Evolutionary conservation across 345 rosid genomes (phyloP).

Genomic region (Toxicodendron radicans): DNA sequence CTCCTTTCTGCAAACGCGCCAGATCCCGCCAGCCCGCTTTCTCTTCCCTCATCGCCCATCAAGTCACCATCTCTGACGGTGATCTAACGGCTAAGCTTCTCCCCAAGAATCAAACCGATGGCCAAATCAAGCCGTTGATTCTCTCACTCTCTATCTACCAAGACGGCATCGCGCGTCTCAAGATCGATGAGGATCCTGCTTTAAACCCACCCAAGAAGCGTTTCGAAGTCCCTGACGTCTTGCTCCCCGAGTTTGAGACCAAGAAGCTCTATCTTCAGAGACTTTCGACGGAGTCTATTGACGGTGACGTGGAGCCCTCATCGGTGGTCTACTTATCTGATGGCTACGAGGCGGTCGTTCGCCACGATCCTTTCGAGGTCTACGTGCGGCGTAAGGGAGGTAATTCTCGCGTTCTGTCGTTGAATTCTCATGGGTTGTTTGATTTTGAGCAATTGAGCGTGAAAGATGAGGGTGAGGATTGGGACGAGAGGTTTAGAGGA

Average conservation of each 20-base stretch:
- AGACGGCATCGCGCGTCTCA: slow-evolving; percentile 70
- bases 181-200: slow-evolving; percentile 77
- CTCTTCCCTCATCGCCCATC: slow-evolving; percentile 46
- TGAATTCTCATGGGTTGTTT: slow-evolving; percentile 80
- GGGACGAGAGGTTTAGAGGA: slow-evolving; percentile 84
- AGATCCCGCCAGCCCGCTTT: slow-evolving; percentile 73
- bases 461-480: slow-evolving; percentile 72
- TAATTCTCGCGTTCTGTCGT: slow-evolving; percentile 54
- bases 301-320: slow-evolving; percentile 50
- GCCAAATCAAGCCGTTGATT: slow-evolving; percentile 55
- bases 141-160: slow-evolving; percentile 70
- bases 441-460: slow-evolving; percentile 84
- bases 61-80: slow-evolving; percentile 69
- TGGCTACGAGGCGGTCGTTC: slow-evolving; percentile 73
- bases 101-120: slow-evolving; percentile 38
- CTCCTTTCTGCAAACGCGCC: slow-evolving; percentile 96
- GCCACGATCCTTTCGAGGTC: slow-evolving; percentile 85
- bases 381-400: slow-evolving; percentile 63
- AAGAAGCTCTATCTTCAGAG: slow-evolving; percentile 75
- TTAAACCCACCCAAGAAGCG: slow-evolving; percentile 59
- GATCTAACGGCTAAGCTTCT: slow-evolving; percentile 74
- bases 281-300: slow-evolving; percentile 46
- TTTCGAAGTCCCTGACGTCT: slow-evolving; percentile 84
- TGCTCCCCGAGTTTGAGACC: slow-evolving; percentile 57
- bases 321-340: slow-evolving; percentile 68